A percentile compares a stretch with the other conserved stretches of the same genome.
These are phyloP conservation scores for Fusarium denticulatum DNA, from an alignment of 2,329 filamentous ascomycete species.

Conservation along the genomic window DNA sequence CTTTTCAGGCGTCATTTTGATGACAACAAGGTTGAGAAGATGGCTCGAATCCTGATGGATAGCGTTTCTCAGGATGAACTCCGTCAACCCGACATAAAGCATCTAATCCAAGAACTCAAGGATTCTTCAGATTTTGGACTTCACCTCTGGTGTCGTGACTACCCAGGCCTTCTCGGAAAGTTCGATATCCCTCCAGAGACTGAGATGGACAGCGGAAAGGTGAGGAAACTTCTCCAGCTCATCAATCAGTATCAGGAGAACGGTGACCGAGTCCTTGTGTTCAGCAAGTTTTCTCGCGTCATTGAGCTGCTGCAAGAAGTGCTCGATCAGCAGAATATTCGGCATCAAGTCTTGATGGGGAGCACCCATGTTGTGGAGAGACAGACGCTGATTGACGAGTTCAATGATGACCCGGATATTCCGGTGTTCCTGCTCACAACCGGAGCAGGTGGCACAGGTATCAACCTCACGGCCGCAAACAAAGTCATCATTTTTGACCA, in stretches of 20 bases:
- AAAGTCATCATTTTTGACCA: conserved; percentile 98
- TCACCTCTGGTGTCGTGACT: conserved; percentile 72
- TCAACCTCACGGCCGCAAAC: conserved; percentile 95
- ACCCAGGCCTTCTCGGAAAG: conserved; percentile 59
- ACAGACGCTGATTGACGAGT: conserved; percentile 88
- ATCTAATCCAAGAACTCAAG: conserved; percentile 66
- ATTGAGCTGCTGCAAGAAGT: conserved; percentile 91
- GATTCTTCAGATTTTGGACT: conserved; percentile 71
- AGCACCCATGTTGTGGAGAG: conserved; percentile 82
- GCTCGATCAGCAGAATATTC: conserved; percentile 75
- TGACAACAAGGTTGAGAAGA: conserved; percentile 78
- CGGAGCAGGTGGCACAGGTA: conserved; percentile 93
- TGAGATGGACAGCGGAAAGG: conserved; percentile 79
- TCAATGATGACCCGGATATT: conserved; percentile 78
- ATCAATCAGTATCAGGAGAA: conserved; percentile 77
- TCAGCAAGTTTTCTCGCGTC: conserved; percentile 91
- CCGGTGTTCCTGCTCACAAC: conserved; percentile 94
- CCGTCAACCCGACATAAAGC: conserved; percentile 60
- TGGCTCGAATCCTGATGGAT: conserved; percentile 79
- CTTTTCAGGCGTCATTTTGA: conserved; percentile 85
- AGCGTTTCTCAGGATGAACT: conserved; percentile 68
- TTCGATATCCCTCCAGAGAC: conserved; percentile 65
- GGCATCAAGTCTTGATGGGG: conserved; percentile 88
- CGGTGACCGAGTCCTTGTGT: conserved; percentile 88
- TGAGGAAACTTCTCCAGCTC: conserved; percentile 81